phyloP scores from a whole-genome alignment of 75 land plant species.

The Selaginella tamariscina region DNA sequence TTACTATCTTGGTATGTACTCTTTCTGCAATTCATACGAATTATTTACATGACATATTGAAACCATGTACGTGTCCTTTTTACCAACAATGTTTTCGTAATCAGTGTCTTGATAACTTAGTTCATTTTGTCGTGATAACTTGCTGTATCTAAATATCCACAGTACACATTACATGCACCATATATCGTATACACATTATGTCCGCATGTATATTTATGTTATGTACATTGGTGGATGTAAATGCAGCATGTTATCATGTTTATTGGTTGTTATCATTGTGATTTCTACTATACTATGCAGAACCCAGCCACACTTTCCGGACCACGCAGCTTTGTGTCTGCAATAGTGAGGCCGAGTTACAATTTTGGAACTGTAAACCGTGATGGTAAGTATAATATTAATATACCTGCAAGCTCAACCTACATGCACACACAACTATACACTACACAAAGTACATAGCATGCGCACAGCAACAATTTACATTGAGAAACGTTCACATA shows the following conservation, averaged over 20 bases:
- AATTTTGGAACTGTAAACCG: conserved; percentile 50
- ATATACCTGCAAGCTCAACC: too few relatives aligned
- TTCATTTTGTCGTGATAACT: not conserved
- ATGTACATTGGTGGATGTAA: too few relatives aligned
- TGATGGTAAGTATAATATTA: conserved; percentile 31
- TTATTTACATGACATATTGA: not conserved
- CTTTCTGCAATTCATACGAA: not conserved
- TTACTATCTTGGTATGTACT: conserved; percentile 64
- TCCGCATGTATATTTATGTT: too few relatives aligned
- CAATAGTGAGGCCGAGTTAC: conserved; percentile 33
- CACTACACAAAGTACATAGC: too few relatives aligned
- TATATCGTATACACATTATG: too few relatives aligned
- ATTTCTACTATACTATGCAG: conserved; percentile 27
- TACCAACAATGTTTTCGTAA: not conserved
- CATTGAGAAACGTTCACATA: not conserved
- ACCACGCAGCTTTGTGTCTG: conserved; percentile 50
- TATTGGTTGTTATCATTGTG: not conserved
- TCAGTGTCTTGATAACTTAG: not conserved
- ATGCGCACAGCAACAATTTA: not conserved
- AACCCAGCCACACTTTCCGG: conserved; percentile 60
- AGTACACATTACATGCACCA: too few relatives aligned
- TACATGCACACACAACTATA: too few relatives aligned
- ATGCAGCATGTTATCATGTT: not conserved
- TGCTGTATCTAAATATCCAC: too few relatives aligned
- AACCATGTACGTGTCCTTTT: not conserved